Percentiles rank a stretch among this genome's conserved stretches.
These are phyloP conservation scores for Rhodomyrtus tomentosa DNA, from an alignment of 345 rosid species.

Conservation along the genomic window DNA sequence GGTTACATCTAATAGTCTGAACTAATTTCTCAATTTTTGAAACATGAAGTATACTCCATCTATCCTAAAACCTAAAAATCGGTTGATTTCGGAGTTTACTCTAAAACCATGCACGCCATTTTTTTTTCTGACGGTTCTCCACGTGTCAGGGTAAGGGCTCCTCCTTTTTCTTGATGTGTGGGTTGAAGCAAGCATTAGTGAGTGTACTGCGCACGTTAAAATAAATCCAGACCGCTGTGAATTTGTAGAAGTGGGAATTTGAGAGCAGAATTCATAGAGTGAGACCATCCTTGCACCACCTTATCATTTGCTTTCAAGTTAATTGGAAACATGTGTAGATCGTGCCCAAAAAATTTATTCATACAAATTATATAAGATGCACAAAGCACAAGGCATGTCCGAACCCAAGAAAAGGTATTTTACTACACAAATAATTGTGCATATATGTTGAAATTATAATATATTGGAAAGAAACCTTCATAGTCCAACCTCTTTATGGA, in stretches of 20 bases:
- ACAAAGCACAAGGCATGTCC: background rate
- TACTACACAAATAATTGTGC: background rate
- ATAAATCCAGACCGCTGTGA: too few species aligned
- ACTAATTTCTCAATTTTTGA: too few species aligned
- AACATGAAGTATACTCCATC: too few species aligned
- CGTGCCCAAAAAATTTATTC: background rate
- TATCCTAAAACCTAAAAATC: too few species aligned
- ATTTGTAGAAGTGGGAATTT: background rate
- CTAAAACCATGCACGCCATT: too few species aligned
- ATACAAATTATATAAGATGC: background rate
- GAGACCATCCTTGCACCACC: background rate
- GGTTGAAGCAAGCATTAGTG: too few species aligned
- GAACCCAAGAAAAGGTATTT: background rate
- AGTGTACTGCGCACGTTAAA: too few species aligned
- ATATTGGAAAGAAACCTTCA: background rate
- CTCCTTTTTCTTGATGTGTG: background rate
- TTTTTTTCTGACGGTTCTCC: too few species aligned
- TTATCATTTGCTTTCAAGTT: background rate
- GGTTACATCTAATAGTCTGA: too few species aligned
- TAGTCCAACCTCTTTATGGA: background rate
- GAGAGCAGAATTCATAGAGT: background rate
- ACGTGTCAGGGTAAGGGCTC: background rate
- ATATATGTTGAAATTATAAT: background rate
- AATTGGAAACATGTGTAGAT: background rate
- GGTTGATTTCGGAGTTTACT: too few species aligned